Conservation (phyloP, 2,329 filamentous ascomycete species). For the Acephala macrosclerotiorum region DNA sequence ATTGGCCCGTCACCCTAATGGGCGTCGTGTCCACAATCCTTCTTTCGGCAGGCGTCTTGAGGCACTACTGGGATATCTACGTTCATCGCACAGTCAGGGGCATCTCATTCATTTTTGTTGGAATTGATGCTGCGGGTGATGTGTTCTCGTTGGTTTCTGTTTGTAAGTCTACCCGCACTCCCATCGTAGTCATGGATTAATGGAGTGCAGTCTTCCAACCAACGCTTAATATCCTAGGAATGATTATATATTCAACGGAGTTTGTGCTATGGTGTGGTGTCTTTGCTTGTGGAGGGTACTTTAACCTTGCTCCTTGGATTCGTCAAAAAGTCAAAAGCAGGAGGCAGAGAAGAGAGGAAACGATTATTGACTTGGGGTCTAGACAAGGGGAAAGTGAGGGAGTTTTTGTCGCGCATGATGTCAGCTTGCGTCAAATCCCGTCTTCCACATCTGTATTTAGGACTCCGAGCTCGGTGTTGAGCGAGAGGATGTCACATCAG, state of each 20-base stretch:
- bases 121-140: slow-evolving; percentile 73
- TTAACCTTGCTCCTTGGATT: slow-evolving; percentile 67
- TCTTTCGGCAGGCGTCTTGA: slow-evolving; percentile 69
- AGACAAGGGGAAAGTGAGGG: slow-evolving; percentile 15
- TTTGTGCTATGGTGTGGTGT: slow-evolving; percentile 72
- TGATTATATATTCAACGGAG: slow-evolving; percentile 73
- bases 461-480: slow-evolving; percentile 53
- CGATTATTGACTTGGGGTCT: neutral
- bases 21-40: slow-evolving; percentile 69
- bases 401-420: slow-evolving; percentile 30
- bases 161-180: slow-evolving; percentile 41
- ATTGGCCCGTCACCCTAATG: slow-evolving; percentile 73
- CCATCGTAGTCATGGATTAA: slow-evolving; percentile 1
- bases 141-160: slow-evolving; percentile 71
- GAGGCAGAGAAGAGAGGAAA: slow-evolving; percentile 21
- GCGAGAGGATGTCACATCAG: slow-evolving; percentile 11
- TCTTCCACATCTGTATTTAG: slow-evolving; percentile 69
- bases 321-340: slow-evolving; percentile 43
- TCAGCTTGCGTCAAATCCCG: slow-evolving; percentile 56
- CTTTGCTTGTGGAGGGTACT: slow-evolving; percentile 70
- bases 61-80: slow-evolving; percentile 76
- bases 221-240: slow-evolving; percentile 64
- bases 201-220: slow-evolving; percentile 58
- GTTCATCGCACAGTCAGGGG: slow-evolving; percentile 70
- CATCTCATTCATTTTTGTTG: slow-evolving; percentile 76